Conservation (phyloP, 176 grass and related monocot genomes). For the Canna indica region DNA sequence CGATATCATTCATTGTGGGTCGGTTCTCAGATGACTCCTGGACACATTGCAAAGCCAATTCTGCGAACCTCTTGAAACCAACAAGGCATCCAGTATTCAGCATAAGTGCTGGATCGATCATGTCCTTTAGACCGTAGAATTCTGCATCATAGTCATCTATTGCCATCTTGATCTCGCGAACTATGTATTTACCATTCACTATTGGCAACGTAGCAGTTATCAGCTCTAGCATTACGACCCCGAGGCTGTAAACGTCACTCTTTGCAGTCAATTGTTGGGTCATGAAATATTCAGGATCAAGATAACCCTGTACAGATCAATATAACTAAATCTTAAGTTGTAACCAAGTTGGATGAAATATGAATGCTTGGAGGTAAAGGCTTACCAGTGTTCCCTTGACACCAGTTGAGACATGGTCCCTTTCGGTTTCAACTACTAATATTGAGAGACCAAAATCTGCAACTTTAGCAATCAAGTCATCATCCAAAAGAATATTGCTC, state of each 20-base stretch:
- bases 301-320: constrained; percentile 39
- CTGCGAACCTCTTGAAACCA: constrained; percentile 58
- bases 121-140: constrained; percentile 58
- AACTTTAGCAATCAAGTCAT: constrained; percentile 64
- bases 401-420: constrained; percentile 59
- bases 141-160: constrained; percentile 41
- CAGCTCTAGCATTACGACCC: constrained; percentile 69
- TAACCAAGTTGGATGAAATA: not conserved
- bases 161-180: constrained; percentile 38
- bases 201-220: constrained; percentile 57
- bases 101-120: constrained; percentile 48
- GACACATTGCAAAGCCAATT: constrained; percentile 55
- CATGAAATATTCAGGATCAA: constrained; percentile 93
- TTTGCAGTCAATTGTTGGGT: constrained; percentile 69
- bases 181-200: constrained; percentile 68
- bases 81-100: constrained; percentile 33
- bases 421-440: constrained; percentile 39
- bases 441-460: constrained; percentile 86
- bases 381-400: constrained; percentile 78
- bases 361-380: not conserved
- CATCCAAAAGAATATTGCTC: constrained; percentile 84
- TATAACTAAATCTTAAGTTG: not conserved
- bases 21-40: constrained; percentile 37
- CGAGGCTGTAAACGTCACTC: constrained; percentile 83
- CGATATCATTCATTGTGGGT: constrained; percentile 67